These are phyloP conservation scores for Trametes sanguinea DNA, from an alignment of 768 basidiomycete species.

Conservation along the genomic window DNA sequence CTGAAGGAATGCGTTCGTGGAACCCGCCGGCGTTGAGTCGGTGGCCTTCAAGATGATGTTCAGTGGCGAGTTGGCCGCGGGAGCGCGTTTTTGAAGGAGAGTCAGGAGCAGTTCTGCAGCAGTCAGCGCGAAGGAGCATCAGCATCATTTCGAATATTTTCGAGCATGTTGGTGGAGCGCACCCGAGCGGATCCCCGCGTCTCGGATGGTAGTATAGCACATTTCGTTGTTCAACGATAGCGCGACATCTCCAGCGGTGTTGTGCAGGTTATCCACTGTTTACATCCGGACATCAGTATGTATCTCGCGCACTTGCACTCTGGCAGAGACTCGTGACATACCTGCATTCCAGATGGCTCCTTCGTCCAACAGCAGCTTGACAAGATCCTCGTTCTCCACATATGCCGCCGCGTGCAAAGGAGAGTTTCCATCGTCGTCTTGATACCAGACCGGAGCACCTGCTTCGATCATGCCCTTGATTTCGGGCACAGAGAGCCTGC, in stretches of 20 bases:
- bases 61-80: conserved; percentile 29
- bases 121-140: not conserved
- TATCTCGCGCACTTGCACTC: not conserved
- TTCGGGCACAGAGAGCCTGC: conserved; percentile 40
- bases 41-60: conserved; percentile 47
- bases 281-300: not conserved
- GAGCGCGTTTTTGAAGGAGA: conserved; percentile 51
- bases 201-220: conserved; percentile 79
- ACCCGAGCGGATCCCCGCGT: conserved; percentile 93
- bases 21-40: conserved; percentile 61
- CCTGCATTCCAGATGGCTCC: conserved; percentile 94
- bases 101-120: conserved; percentile 68
- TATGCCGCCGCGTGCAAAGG: conserved; percentile 87
- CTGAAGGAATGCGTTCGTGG: conserved; percentile 67
- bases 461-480: conserved; percentile 55
- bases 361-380: conserved; percentile 66
- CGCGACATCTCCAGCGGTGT: conserved; percentile 90
- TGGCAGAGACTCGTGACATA: conserved; percentile 31
- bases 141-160: not conserved
- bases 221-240: conserved; percentile 77
- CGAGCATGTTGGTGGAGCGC: conserved; percentile 30
- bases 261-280: conserved; percentile 72
- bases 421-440: conserved; percentile 78
- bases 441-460: conserved; percentile 88
- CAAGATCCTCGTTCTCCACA: conserved; percentile 61